These are phyloP conservation scores for Microsporum ferrugineum DNA, from an alignment of 2,329 filamentous ascomycete genomes.

Conservation along the genomic window DNA sequence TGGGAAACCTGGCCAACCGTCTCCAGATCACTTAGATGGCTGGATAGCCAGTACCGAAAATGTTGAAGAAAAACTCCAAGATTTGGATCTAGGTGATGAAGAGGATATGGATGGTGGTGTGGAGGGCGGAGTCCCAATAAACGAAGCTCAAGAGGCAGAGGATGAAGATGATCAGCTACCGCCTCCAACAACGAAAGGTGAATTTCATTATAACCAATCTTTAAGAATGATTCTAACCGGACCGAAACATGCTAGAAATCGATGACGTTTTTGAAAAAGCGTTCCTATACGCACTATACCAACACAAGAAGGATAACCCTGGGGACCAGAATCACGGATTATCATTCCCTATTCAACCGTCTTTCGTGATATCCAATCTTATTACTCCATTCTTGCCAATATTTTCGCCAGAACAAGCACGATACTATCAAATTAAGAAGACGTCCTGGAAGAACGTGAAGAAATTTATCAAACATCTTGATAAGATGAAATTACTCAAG, in stretches of 20 bases:
- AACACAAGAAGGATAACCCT: conserved; percentile 47
- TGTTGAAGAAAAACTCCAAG: conserved; percentile 29
- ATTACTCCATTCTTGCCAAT: conserved; percentile 56
- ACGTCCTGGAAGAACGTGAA: conserved; percentile 59
- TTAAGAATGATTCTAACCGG: neutral
- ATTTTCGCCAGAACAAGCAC: conserved; percentile 43
- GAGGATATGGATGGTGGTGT: conserved; percentile 15
- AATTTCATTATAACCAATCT: neutral
- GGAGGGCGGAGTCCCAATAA: conserved; percentile 14
- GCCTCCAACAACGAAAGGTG: conserved; percentile 46
- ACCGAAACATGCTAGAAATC: conserved; percentile 41
- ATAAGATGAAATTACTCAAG: conserved; percentile 53
- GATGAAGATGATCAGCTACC: conserved; percentile 34
- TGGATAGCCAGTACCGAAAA: conserved; percentile 33
- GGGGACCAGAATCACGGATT: conserved; percentile 43
- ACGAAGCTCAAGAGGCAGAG: conserved; percentile 23
- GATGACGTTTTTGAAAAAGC: conserved; percentile 54
- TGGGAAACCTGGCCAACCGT: conserved; percentile 41
- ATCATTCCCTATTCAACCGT: conserved; percentile 52
- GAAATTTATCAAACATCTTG: conserved; percentile 57
- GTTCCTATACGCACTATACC: conserved; percentile 51
- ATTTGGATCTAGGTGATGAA: conserved; percentile 34
- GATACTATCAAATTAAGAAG: conserved; percentile 56
- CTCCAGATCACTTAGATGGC: conserved; percentile 44
- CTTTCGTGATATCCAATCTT: conserved; percentile 51